Conservation (phyloP, 2,329 filamentous ascomycete species). For the Fusarium sp. region DNA sequence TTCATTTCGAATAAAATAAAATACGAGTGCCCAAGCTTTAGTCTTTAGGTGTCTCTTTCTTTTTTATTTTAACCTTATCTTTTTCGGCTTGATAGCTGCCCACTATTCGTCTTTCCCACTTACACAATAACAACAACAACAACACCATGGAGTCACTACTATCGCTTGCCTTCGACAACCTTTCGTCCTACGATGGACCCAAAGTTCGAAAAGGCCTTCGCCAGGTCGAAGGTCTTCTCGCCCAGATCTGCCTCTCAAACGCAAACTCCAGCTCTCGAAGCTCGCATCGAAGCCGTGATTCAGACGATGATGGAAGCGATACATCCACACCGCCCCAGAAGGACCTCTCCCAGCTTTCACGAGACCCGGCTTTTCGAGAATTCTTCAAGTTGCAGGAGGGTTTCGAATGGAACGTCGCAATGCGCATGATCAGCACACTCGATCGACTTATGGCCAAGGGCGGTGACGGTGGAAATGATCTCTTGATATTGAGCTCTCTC, state of each 20-base stretch:
- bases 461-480: slow-evolving; percentile 84
- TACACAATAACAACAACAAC: slow-evolving; percentile 8
- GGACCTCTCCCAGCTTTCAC: slow-evolving; percentile 74
- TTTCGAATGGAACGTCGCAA: slow-evolving; percentile 97
- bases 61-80: neutral
- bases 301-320: slow-evolving; percentile 54
- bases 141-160: slow-evolving; percentile 85
- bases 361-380: slow-evolving; percentile 90
- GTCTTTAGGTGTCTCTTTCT: slow-evolving; percentile 17
- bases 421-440: slow-evolving; percentile 85
- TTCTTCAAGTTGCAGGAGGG: slow-evolving; percentile 98
- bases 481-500: slow-evolving; percentile 87
- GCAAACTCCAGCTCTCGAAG: slow-evolving; percentile 64
- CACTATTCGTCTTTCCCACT: slow-evolving; percentile 10
- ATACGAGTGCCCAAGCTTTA: neutral
- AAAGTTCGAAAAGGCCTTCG: slow-evolving; percentile 95
- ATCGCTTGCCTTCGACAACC: slow-evolving; percentile 94
- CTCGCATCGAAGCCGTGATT: slow-evolving; percentile 34
- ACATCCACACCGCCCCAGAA: slow-evolving; percentile 63
- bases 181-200: slow-evolving; percentile 88
- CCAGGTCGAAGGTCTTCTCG: slow-evolving; percentile 92
- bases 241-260: slow-evolving; percentile 88
- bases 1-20: slow-evolving; percentile 6
- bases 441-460: slow-evolving; percentile 87
- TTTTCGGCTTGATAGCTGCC: slow-evolving; percentile 10